Conservation (phyloP, 208 protist genomes). For the Histomonas meleagridis region DNA sequence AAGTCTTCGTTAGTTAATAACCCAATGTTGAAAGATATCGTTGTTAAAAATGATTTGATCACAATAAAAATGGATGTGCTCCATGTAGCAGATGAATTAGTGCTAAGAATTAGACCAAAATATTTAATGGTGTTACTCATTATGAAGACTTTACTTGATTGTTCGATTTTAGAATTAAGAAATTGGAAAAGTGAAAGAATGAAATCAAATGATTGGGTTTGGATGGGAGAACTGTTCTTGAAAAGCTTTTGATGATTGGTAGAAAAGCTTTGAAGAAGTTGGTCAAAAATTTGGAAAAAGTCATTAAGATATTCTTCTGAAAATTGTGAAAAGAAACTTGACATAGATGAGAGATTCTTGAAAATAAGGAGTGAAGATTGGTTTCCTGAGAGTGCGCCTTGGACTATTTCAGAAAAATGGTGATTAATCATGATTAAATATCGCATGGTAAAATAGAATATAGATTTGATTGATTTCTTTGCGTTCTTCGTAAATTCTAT, state of each 20-base stretch:
- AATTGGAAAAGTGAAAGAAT: too few species aligned
- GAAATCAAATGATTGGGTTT: too few species aligned
- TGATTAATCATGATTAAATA: neutral
- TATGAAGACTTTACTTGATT: too few species aligned
- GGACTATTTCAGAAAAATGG: neutral
- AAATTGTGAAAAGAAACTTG: neutral
- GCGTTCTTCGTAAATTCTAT: neutral
- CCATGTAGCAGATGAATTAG: too few species aligned
- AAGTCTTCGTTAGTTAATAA: too few species aligned
- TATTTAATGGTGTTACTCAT: too few species aligned
- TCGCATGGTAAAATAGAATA: neutral
- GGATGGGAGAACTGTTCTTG: too few species aligned
- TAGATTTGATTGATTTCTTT: neutral
- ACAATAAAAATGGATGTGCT: too few species aligned
- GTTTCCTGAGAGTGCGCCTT: neutral
- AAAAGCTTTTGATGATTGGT: neutral
- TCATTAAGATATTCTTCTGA: neutral
- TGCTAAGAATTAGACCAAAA: too few species aligned
- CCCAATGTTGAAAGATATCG: too few species aligned
- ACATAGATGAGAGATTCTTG: neutral
- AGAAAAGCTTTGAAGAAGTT: neutral
- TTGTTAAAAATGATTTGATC: too few species aligned
- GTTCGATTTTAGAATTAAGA: too few species aligned
- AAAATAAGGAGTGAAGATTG: neutral
- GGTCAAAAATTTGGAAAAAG: neutral